These are phyloP conservation scores for Venturia aucupariae DNA, from an alignment of 2,329 filamentous ascomycete genomes.

Conservation along the genomic window DNA sequence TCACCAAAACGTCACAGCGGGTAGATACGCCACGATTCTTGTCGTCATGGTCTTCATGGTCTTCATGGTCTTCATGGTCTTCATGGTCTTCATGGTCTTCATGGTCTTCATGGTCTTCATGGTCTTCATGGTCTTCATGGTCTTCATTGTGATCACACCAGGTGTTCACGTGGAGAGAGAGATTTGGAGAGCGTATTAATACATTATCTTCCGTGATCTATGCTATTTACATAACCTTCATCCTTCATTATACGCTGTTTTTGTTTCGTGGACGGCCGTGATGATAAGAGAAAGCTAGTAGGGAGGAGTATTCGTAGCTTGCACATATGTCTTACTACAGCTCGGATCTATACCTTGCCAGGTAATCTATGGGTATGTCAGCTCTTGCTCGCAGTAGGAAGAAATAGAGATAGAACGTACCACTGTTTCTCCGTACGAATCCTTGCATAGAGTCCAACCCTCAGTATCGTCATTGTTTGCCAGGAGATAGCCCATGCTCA, in stretches of 20 bases:
- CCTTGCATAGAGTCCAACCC: constrained; percentile 33
- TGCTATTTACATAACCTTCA: background rate
- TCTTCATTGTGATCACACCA: too few relatives aligned
- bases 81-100: too few relatives aligned
- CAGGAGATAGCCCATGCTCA: constrained; percentile 29
- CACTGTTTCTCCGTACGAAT: constrained; percentile 23
- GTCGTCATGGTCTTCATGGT: too few relatives aligned
- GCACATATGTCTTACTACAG: constrained; percentile 30
- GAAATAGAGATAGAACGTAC: constrained; percentile 21
- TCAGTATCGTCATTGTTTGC: constrained; percentile 27
- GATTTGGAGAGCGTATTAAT: background rate
- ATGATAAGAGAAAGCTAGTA: constrained; percentile 21
- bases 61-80: too few relatives aligned
- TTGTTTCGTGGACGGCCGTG: background rate
- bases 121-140: too few relatives aligned
- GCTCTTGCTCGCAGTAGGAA: background rate
- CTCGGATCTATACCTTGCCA: constrained; percentile 29
- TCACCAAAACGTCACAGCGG: too few relatives aligned
- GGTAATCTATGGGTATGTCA: constrained; percentile 20
- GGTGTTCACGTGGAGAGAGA: too few relatives aligned
- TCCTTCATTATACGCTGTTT: background rate
- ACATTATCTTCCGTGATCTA: background rate
- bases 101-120: too few relatives aligned
- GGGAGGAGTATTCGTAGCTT: constrained; percentile 29
- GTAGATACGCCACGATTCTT: too few relatives aligned